Evolutionary conservation across 192 early-diverging fungal genomes (phyloP), one percentile per base, ranked within the genome.

Genomic region (Phycomyces blakesleeanus): DNA sequence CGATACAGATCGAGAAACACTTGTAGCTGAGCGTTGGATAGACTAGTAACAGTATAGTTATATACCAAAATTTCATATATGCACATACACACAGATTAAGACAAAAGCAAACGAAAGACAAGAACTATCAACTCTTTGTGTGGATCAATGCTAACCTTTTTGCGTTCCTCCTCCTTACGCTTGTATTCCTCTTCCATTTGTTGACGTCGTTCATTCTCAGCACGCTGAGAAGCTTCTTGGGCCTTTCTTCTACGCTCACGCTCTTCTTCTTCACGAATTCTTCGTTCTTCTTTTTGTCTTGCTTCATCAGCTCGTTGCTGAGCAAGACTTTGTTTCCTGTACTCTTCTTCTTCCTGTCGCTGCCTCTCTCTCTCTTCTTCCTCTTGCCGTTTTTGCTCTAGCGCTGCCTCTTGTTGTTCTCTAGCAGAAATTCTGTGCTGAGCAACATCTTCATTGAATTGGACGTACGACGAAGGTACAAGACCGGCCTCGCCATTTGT

Each of bases 381-480:
- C 34, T 64, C 56, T 71, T 54, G 56, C 22, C 51, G 38, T 52
- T 14, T 29, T 25, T n/a, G 41, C 27, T 15, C 47, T n/a, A 49
- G 53, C 15, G 20, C 15, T 39, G 49, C 21, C 26, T 57, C 29
- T 51, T 10, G 20, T 41, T 53, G 38, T 3, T 64, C 62, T n/a
- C 41, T 39, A 3, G 62, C 51, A 51, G 41, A 40, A 37, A 42
- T 57, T 27, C 25, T 39, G 7, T 54, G 59, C 5, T 50, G 67
- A 16, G 59, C 58, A 51, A 53, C 24, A 25, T 68, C 51, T 0
- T 79, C 78, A 49, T 61, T 22, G 25, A 72, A 65, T 51, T 72
- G 84, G 9, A 98, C 61, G 65, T 97, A 98, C 4, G 85, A 78
- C 11, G 90, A 85, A 3, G 96, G 96, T 2, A 95, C 89, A 37